These are phyloP conservation scores for Crithidia brevicula DNA, from an alignment of 208 protist genomes.

Conservation along the genomic window DNA sequence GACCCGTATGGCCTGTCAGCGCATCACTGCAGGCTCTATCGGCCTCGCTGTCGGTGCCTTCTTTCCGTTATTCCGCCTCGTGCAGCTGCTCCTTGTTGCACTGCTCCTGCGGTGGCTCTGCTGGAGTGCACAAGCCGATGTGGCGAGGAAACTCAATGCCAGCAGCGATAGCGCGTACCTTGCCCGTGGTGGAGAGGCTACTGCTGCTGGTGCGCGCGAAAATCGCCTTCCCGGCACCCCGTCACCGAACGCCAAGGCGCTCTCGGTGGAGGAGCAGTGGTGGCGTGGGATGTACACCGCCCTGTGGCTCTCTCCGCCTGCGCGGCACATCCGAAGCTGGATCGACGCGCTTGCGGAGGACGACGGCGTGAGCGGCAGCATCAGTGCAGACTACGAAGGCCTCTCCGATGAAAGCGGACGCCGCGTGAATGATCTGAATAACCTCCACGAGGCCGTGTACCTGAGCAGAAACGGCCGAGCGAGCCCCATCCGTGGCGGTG, in stretches of 20 bases:
- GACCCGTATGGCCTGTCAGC: constrained; percentile 27
- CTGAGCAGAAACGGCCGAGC: not conserved
- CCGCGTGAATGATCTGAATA: not conserved
- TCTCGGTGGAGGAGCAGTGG: constrained; percentile 14
- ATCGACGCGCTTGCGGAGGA: not conserved
- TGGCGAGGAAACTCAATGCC: not conserved
- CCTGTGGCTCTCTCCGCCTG: constrained; percentile 11
- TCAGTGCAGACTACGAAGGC: not conserved
- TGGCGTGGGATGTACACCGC: constrained; percentile 9
- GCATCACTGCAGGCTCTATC: constrained; percentile 12
- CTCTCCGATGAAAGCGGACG: not conserved
- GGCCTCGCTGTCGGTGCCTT: constrained; percentile 14
- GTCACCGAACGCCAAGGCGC: not conserved
- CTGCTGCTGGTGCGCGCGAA: not conserved
- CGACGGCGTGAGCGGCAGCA: not conserved
- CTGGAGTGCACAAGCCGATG: constrained; percentile 8
- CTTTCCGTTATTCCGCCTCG: constrained; percentile 18
- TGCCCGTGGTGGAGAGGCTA: not conserved
- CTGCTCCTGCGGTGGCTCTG: constrained; percentile 32
- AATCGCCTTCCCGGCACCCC: not conserved
- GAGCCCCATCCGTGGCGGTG: not conserved
- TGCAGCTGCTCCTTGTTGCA: constrained; percentile 21
- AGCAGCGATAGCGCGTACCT: not conserved
- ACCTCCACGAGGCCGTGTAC: not conserved
- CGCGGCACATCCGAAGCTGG: not conserved